These are phyloP conservation scores for Ophiostoma angusticollis DNA, from an alignment of 2,329 filamentous ascomycete genomes.

Conservation along the genomic window DNA sequence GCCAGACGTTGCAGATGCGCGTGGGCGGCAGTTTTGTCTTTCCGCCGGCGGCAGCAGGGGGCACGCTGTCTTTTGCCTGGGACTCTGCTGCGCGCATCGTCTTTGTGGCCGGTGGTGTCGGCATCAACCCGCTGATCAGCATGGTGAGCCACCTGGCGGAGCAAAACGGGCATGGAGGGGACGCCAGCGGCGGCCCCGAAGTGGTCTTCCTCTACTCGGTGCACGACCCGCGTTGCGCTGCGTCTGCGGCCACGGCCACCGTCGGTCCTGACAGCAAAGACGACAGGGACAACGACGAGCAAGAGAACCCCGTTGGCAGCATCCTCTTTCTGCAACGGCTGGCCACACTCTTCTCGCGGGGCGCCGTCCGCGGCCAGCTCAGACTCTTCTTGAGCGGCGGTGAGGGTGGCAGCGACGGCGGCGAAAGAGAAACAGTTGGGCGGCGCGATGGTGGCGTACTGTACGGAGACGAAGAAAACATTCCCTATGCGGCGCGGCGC, in stretches of 20 bases:
- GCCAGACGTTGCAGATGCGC: constrained; percentile 48
- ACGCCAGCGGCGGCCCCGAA: constrained; percentile 16
- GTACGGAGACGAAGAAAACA: constrained; percentile 13
- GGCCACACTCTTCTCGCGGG: constrained; percentile 25
- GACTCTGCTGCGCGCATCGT: constrained; percentile 38
- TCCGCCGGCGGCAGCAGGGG: constrained; percentile 46
- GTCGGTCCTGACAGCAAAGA: constrained; percentile 8
- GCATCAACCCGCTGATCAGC: constrained; percentile 69
- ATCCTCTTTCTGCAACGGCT: constrained; percentile 42
- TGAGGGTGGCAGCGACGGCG: background rate
- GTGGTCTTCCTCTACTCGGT: constrained; percentile 54
- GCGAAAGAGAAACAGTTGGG: no score
- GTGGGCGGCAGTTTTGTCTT: constrained; percentile 74
- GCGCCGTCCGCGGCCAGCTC: constrained; percentile 27
- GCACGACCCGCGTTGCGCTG: constrained; percentile 18
- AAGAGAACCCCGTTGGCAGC: background rate
- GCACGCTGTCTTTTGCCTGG: constrained; percentile 23
- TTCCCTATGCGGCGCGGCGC: constrained; percentile 26
- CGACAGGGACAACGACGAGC: background rate
- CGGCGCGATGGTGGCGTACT: constrained; percentile 11
- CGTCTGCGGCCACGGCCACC: background rate
- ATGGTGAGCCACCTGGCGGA: constrained; percentile 52
- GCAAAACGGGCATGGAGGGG: constrained; percentile 14
- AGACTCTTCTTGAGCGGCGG: constrained; percentile 31
- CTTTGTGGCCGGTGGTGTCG: constrained; percentile 70